Evolutionary conservation across 2,329 filamentous ascomycete genomes (phyloP).

Genomic region (Penicillium sp.): DNA sequence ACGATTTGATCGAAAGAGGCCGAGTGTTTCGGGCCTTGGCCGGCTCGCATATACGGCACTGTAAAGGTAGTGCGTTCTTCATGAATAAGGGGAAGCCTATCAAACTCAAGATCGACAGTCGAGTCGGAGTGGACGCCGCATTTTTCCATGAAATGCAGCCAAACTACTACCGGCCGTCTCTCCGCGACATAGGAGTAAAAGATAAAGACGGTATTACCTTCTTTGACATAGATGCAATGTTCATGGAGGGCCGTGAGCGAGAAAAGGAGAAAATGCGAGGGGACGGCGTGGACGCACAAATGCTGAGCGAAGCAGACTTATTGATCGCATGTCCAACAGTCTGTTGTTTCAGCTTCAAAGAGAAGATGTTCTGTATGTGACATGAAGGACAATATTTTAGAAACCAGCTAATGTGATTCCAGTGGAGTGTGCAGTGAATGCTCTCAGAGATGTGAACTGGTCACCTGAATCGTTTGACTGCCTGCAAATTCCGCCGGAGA

Average conservation of each 20-base stretch:
- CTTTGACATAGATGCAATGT: constrained; percentile 14
- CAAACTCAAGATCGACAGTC: constrained; percentile 27
- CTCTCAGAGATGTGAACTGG: background rate
- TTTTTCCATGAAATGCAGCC: constrained; percentile 30
- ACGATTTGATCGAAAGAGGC: constrained; percentile 31
- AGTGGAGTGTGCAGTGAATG: constrained; percentile 20
- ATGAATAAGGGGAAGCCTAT: constrained; percentile 30
- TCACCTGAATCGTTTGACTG: constrained; percentile 22
- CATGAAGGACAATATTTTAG: background rate
- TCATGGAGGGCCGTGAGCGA: constrained; percentile 12
- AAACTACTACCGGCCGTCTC: constrained; percentile 26
- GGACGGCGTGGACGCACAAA: constrained; percentile 13
- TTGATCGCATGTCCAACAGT: constrained; percentile 25
- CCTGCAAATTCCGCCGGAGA: constrained; percentile 26
- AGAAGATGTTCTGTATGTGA: constrained; percentile 28
- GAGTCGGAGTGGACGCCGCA: constrained; percentile 23
- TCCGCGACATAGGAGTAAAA: constrained; percentile 15
- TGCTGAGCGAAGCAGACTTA: constrained; percentile 20
- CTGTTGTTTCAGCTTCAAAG: constrained; percentile 26
- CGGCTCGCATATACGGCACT: constrained; percentile 33
- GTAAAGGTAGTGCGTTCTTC: constrained; percentile 37
- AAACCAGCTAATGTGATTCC: constrained; percentile 12
- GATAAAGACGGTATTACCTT: constrained; percentile 16
- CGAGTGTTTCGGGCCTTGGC: constrained; percentile 34
- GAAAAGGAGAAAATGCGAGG: constrained; percentile 18